phyloP scores from a whole-genome alignment of 352 stramenopile species.

The Phytopythium helicoides region DNA sequence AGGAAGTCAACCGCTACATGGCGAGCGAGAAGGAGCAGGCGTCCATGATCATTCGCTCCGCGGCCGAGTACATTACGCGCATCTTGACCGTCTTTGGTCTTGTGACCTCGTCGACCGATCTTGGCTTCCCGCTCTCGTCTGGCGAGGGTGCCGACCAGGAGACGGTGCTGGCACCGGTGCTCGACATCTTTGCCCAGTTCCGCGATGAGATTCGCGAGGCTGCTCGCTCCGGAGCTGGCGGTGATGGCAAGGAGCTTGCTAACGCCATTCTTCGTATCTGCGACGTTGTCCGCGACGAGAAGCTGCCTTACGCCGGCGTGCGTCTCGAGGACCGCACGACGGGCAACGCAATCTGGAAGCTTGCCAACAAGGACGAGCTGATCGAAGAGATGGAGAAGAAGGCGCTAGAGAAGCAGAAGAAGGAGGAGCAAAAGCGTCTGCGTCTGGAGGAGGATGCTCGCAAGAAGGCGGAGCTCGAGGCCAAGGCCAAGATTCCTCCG shows the following conservation, averaged over 20 bases:
- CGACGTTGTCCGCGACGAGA: slow-evolving; percentile 87
- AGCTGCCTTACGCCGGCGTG: slow-evolving; percentile 86
- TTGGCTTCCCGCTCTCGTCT: slow-evolving; percentile 71
- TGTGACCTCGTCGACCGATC: slow-evolving; percentile 63
- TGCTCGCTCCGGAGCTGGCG: slow-evolving; percentile 48
- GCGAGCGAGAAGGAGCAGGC: slow-evolving; percentile 49
- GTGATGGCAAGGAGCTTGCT: slow-evolving; percentile 53
- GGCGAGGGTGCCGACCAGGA: slow-evolving; percentile 60
- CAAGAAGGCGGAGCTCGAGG: slow-evolving; percentile 81
- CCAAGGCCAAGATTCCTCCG: slow-evolving; percentile 89
- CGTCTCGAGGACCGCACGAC: slow-evolving; percentile 82
- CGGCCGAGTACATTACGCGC: slow-evolving; percentile 86
- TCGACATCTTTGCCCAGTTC: slow-evolving; percentile 91
- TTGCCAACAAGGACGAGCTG: slow-evolving; percentile 88
- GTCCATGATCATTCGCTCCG: slow-evolving; percentile 79
- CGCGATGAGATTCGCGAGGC: slow-evolving; percentile 78
- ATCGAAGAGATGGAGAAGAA: slow-evolving; percentile 81
- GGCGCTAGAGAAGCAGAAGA: slow-evolving; percentile 67
- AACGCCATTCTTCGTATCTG: slow-evolving; percentile 77
- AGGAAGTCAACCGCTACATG: slow-evolving; percentile 86
- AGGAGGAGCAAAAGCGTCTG: slow-evolving; percentile 78
- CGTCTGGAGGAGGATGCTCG: slow-evolving; percentile 66
- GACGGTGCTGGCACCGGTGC: slow-evolving; percentile 75
- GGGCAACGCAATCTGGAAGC: slow-evolving; percentile 85
- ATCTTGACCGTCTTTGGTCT: slow-evolving; percentile 87